Conservation (phyloP, 192 early-diverging fungal species). For the Neocallimastix lanati region DNA sequence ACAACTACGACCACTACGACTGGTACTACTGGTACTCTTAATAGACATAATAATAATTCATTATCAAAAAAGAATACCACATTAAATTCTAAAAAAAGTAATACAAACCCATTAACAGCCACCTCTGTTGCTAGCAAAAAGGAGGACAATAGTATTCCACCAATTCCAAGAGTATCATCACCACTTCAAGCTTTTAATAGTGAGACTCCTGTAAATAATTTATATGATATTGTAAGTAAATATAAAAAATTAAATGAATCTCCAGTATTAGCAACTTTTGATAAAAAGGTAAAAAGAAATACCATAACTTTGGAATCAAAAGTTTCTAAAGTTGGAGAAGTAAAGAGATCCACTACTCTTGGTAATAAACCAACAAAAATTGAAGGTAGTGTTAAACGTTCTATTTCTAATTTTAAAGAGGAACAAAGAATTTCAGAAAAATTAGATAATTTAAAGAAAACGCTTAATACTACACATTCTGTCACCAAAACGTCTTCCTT, state of each 20-base stretch:
- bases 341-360: background rate
- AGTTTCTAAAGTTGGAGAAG: background rate
- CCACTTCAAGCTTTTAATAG: background rate
- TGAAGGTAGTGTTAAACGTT: background rate
- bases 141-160: background rate
- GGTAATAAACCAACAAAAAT: background rate
- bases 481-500: background rate
- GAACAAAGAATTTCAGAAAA: background rate
- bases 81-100: background rate
- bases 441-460: background rate
- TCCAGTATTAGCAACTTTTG: background rate
- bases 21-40: background rate
- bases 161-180: background rate
- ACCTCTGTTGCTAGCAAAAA: background rate
- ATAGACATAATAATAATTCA: background rate
- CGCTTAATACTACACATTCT: background rate
- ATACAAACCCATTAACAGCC: too few species aligned
- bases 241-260: background rate
- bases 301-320: background rate
- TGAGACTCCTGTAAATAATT: background rate
- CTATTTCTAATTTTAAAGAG: background rate
- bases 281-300: background rate
- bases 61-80: background rate
- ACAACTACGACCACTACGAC: background rate
- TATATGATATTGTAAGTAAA: background rate